Evolutionary conservation across 805 yeast species (phyloP), one percentile per base, ranked within the genome.

Genomic region (Nakazawaea anatomiae): DNA sequence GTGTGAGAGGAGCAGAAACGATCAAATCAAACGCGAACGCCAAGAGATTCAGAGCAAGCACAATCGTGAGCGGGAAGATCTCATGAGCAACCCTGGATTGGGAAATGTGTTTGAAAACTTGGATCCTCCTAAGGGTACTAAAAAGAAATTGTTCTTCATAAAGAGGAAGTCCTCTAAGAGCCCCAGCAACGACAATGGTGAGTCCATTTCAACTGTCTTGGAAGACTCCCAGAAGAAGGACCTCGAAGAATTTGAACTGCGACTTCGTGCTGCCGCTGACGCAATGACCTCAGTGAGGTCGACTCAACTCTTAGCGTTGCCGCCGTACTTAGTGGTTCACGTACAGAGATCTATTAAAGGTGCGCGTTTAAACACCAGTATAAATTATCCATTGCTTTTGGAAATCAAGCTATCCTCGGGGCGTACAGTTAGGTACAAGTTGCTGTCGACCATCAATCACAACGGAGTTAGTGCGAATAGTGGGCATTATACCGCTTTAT

Each of bases 401-500:
- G 74, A 74, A 52, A 78, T 83, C 53, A 69, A 70, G 32, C 67
- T 73, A 28, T 65, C 68, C 38, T 12, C 36, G 28, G 71, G 66
- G n/a, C 52, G 59, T 27, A 30, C 61, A 59, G 67, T 56, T 27
- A 71, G 66, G 31, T 87, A 85, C 60, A 76, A 71, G 54, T 65
- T 87, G 38, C 73, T 73, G 51, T 87, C 87, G 1, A 72, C 85
- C 54, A 82, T 87, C 4, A 86, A 85, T 59, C 95, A 87, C 61
- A 72, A 75, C 51, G 94, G 95, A 1, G 43, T 59, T 1, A 77
- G 78, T 42, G 68, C 85, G 49, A 77, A 80, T 52, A 81, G 87
- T 46, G 95, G 95, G 0, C 95, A 87, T 63, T 87, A 87, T 60
- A 87, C 91, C 1, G 72, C 89, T 0, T 65, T 84, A 44, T 82